Evolutionary conservation across 306 rosid genomes (phyloP).

Genomic region (Amphicarpaea edgeworthii): DNA sequence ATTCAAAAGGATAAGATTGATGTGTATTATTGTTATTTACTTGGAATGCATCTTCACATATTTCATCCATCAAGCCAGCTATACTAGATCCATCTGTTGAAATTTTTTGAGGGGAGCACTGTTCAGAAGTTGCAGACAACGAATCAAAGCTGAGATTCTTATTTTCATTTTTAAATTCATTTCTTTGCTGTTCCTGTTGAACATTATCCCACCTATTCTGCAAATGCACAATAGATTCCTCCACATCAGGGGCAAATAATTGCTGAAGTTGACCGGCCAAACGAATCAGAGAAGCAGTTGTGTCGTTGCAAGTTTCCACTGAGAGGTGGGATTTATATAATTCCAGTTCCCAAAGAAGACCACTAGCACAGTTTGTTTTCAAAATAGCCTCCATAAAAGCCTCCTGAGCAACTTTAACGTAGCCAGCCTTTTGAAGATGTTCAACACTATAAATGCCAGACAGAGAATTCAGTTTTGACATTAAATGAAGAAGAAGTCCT

Average conservation of each 20-base stretch:
- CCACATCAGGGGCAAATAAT: conserved; percentile 93
- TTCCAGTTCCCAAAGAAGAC: conserved; percentile 87
- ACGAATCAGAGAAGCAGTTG: conserved; percentile 77
- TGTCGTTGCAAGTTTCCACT: conserved; percentile 87
- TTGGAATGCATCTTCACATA: conserved; percentile 87
- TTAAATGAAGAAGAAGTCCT: conserved; percentile 73
- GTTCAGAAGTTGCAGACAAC: conserved; percentile 55
- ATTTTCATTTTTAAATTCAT: conserved; percentile 53
- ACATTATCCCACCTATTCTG: conserved; percentile 90
- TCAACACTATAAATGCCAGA: conserved; percentile 68
- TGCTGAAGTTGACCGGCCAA: conserved; percentile 89
- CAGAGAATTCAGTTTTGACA: conserved; percentile 56
- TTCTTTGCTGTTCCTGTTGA: conserved; percentile 75
- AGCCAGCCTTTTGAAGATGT: conserved; percentile 74
- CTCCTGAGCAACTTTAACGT: conserved; percentile 85
- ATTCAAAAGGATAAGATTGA: conserved; percentile 54
- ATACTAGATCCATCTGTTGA: conserved; percentile 54
- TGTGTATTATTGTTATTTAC: conserved; percentile 46
- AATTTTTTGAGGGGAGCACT: conserved; percentile 46
- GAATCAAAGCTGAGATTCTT: conserved; percentile 45
- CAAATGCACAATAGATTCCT: conserved; percentile 91
- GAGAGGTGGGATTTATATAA: conserved; percentile 73
- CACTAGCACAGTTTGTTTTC: conserved; percentile 77
- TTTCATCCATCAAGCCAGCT: conserved; percentile 85
- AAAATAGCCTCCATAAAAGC: conserved; percentile 79